Conservation (phyloP, 805 yeast genomes). For the Cyberlindnera misumaiensis region DNA sequence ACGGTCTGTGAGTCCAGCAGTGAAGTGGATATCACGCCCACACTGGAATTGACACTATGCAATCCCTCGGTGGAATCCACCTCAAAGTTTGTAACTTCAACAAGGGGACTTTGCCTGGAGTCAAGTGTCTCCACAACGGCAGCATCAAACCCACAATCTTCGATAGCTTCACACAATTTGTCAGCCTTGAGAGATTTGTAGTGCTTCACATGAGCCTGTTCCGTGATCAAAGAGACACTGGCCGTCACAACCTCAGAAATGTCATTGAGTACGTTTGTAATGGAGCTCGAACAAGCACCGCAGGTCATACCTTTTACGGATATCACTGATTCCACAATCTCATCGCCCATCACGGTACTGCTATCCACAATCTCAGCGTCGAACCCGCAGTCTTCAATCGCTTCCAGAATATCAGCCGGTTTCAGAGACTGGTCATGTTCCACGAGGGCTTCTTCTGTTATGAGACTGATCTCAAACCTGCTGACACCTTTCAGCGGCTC, state of each 20-base stretch:
- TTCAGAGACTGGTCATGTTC: constrained; percentile 32
- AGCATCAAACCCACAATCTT: constrained; percentile 72
- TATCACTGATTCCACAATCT: constrained; percentile 10
- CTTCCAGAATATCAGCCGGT: constrained; percentile 33
- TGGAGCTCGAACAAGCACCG: constrained; percentile 44
- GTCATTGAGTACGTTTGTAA: constrained; percentile 45
- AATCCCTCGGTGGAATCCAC: constrained; percentile 42
- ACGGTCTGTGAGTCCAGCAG: constrained; percentile 10
- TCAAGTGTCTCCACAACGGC: constrained; percentile 15
- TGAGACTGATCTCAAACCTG: constrained; percentile 56
- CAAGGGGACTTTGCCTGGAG: background rate
- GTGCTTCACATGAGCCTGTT: constrained; percentile 58
- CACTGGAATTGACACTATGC: constrained; percentile 28
- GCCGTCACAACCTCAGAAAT: constrained; percentile 47
- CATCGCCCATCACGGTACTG: background rate
- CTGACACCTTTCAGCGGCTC: constrained; percentile 42
- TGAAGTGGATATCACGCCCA: constrained; percentile 25
- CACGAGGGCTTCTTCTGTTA: constrained; percentile 68
- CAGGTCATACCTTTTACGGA: constrained; percentile 24
- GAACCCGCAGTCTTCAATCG: constrained; percentile 73
- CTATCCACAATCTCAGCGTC: constrained; percentile 31
- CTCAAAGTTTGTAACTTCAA: constrained; percentile 9
- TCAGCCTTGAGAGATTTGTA: constrained; percentile 24
- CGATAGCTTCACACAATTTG: constrained; percentile 47
- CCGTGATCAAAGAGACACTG: constrained; percentile 69